These are phyloP conservation scores for Ceratocystis smalleyi DNA, from an alignment of 2,329 filamentous ascomycete species.

Conservation along the genomic window DNA sequence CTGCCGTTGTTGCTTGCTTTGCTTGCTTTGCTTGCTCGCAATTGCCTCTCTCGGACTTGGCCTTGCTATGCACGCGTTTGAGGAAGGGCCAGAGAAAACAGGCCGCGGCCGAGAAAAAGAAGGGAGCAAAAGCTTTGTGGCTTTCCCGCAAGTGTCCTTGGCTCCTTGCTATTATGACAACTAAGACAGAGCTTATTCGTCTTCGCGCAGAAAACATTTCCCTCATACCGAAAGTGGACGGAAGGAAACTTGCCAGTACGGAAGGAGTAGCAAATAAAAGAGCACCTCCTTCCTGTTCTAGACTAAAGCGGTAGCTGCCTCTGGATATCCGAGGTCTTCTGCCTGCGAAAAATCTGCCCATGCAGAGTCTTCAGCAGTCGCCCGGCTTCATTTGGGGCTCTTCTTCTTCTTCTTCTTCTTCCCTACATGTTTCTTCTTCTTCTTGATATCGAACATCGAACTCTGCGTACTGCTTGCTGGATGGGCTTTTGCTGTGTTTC, in stretches of 20 bases:
- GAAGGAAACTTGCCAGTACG: background rate
- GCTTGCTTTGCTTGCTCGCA: background rate
- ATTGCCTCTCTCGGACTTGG: background rate
- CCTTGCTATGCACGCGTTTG: background rate
- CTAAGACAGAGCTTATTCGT: too few relatives aligned
- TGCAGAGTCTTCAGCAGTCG: background rate
- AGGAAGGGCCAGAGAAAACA: background rate
- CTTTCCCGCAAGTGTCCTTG: too few relatives aligned
- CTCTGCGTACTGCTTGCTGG: too few relatives aligned
- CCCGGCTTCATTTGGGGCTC: background rate
- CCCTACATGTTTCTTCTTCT: background rate
- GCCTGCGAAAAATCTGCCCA: background rate
- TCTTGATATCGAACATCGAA: background rate
- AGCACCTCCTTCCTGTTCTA: background rate
- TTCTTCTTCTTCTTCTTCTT: background rate
- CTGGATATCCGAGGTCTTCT: background rate
- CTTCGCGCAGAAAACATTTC: background rate
- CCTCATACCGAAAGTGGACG: conserved; percentile 3
- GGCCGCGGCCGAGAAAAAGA: background rate
- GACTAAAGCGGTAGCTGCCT: background rate
- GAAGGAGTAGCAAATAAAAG: background rate
- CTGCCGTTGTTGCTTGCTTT: background rate
- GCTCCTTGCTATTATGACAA: too few relatives aligned
- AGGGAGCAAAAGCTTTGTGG: too few relatives aligned
- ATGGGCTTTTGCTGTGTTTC: background rate